Conservation (phyloP, 805 yeast genomes). For the Lachancea kluyveri region DNA sequence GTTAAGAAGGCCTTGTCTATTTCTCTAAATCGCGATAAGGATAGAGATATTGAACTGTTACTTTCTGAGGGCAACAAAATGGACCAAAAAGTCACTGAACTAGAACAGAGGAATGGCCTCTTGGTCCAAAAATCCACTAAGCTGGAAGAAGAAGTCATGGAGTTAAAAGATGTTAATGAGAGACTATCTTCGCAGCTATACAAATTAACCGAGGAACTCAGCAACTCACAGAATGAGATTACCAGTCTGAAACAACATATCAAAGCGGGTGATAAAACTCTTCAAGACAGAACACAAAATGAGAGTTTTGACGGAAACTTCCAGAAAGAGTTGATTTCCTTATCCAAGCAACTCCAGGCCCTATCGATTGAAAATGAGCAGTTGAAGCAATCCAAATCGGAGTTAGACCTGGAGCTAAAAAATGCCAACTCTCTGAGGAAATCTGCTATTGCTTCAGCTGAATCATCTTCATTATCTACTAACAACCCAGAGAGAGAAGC, state of each 20-base stretch:
- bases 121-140: constrained; percentile 24
- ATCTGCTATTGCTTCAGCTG: constrained; percentile 1
- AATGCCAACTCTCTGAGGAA: constrained; percentile 3
- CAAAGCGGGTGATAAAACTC: neutral
- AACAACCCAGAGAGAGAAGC: constrained; percentile 16
- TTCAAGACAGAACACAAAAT: constrained; percentile 3
- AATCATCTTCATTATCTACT: no score
- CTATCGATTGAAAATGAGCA: constrained; percentile 30
- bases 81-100: constrained; percentile 38
- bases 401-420: constrained; percentile 43
- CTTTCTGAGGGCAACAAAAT: constrained; percentile 43
- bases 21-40: constrained; percentile 27
- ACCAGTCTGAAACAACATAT: constrained; percentile 2
- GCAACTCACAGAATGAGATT: constrained; percentile 8
- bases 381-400: constrained; percentile 33
- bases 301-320: constrained; percentile 13
- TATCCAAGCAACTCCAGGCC: constrained; percentile 21
- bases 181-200: constrained; percentile 14
- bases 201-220: constrained; percentile 15
- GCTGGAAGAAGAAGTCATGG: constrained; percentile 17
- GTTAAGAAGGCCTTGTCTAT: constrained; percentile 25
- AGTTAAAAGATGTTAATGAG: constrained; percentile 17
- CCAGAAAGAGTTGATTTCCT: constrained; percentile 20
- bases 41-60: constrained; percentile 40
- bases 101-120: constrained; percentile 29